A percentile compares a stretch with the other conserved stretches of the same genome.
Conservation (phyloP, 1,284 basidiomycete species). For the Peniophora sp. region DNA sequence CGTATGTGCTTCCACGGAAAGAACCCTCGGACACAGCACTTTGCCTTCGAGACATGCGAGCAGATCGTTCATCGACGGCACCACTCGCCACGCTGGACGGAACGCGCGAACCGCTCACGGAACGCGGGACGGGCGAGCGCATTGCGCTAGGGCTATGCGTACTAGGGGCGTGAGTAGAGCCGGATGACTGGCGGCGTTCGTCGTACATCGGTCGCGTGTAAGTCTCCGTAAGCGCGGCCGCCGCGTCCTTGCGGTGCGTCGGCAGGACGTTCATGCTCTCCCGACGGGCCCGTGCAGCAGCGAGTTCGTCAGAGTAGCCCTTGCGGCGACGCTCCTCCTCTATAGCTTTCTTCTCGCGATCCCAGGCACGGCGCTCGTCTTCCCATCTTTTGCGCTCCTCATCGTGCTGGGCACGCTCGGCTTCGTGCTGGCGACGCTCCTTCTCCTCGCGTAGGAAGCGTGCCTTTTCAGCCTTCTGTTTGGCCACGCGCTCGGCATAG, state of each 20-base stretch:
- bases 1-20: constrained; percentile 11
- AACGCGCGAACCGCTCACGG: constrained; percentile 27
- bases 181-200: constrained; percentile 10
- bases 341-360: constrained; percentile 44
- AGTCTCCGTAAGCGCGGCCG: constrained; percentile 25
- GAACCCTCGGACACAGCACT: constrained; percentile 31
- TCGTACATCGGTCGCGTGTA: constrained; percentile 32
- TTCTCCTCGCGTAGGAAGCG: constrained; percentile 56
- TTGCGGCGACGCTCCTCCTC: constrained; percentile 52
- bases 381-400: constrained; percentile 43
- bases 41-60: constrained; percentile 29
- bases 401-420: constrained; percentile 38
- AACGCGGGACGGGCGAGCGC: constrained; percentile 37
- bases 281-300: constrained; percentile 50
- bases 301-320: constrained; percentile 51
- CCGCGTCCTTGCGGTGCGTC: constrained; percentile 28
- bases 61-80: constrained; percentile 35
- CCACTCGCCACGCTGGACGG: constrained; percentile 39
- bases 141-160: constrained; percentile 22
- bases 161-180: constrained; percentile 4
- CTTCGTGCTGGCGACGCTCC: constrained; percentile 43
- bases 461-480: constrained; percentile 65
- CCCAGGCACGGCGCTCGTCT: constrained; percentile 44
- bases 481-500: constrained; percentile 58
- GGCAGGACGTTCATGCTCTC: constrained; percentile 35